phyloP scores from a whole-genome alignment of 2,329 filamentous ascomycete genomes.

The Clonostachys solani region DNA sequence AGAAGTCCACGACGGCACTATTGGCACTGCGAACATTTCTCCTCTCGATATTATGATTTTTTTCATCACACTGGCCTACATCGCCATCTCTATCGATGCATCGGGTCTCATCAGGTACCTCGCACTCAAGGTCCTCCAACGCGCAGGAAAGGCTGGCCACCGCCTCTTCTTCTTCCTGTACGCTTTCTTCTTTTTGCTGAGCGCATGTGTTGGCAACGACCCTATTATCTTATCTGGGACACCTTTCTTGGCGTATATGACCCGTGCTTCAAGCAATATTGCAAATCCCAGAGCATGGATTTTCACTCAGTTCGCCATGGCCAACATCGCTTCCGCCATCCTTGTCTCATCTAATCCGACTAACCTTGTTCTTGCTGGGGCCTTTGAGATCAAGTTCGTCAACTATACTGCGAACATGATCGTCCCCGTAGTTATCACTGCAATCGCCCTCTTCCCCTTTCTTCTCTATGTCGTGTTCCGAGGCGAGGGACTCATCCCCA shows the following conservation, averaged over 20 bases:
- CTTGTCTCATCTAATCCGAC: constrained; percentile 76
- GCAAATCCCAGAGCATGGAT: constrained; percentile 70
- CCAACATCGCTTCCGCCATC: constrained; percentile 71
- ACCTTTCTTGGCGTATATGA: constrained; percentile 74
- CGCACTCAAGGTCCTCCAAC: constrained; percentile 66
- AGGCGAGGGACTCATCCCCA: constrained; percentile 58
- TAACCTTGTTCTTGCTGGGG: constrained; percentile 69
- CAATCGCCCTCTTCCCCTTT: constrained; percentile 65
- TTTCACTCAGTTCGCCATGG: constrained; percentile 65
- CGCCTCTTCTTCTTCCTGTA: constrained; percentile 70
- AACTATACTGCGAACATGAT: constrained; percentile 76
- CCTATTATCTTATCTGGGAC: constrained; percentile 73
- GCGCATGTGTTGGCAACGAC: constrained; percentile 69
- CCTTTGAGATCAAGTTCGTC: constrained; percentile 68
- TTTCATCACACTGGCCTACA: constrained; percentile 71
- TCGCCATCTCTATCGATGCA: constrained; percentile 73
- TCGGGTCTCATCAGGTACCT: constrained; percentile 70
- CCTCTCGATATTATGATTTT: constrained; percentile 73
- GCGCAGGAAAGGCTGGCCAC: constrained; percentile 63
- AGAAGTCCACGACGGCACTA: constrained; percentile 66
- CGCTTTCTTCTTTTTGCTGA: constrained; percentile 64
- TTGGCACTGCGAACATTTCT: constrained; percentile 61
- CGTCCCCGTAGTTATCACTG: constrained; percentile 64
- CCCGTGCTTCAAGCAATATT: constrained; percentile 69
- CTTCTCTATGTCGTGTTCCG: constrained; percentile 66